A percentile compares a stretch with the other conserved stretches of the same genome.
Evolutionary conservation across 2,329 filamentous ascomycete genomes (phyloP).

Genomic region (Cladobotryum protrusum): DNA sequence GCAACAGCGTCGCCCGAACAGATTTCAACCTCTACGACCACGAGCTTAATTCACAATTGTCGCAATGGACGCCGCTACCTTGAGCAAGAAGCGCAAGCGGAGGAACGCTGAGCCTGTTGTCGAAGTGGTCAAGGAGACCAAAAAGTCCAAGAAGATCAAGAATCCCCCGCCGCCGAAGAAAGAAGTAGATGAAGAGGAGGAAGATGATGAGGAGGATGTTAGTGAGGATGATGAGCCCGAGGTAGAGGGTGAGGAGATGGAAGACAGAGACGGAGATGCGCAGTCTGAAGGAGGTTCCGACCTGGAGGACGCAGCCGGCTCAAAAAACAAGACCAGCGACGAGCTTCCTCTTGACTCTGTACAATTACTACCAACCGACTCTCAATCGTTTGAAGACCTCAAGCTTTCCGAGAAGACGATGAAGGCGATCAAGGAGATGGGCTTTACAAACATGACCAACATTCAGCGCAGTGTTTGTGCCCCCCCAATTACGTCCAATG

Average conservation of each 20-base stretch:
- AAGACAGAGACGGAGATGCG: conserved; percentile 19
- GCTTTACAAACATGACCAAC: conserved; percentile 90
- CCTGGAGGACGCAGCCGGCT: conserved; percentile 6
- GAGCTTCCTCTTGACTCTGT: conserved; percentile 32
- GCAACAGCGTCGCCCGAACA: not conserved
- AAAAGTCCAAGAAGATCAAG: conserved; percentile 33
- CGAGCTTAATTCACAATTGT: conserved; percentile 9
- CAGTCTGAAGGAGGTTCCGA: conserved; percentile 24
- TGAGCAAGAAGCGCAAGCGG: conserved; percentile 41
- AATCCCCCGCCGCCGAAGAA: conserved; percentile 28
- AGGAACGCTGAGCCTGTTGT: conserved; percentile 28
- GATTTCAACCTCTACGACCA: conserved; percentile 1
- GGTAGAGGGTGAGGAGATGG: conserved; percentile 17
- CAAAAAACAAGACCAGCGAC: conserved; percentile 19
- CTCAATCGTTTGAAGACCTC: conserved; percentile 71
- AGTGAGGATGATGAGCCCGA: conserved; percentile 19
- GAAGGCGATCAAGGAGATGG: conserved; percentile 84
- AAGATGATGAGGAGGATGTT: conserved; percentile 23
- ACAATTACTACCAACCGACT: conserved; percentile 52
- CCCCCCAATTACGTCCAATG: not conserved
- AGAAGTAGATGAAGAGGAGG: conserved; percentile 23
- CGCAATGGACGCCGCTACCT: conserved; percentile 27
- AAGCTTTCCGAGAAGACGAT: conserved; percentile 84
- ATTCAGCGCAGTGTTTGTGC: conserved; percentile 63
- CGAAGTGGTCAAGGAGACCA: conserved; percentile 13